Evolutionary conservation across 129 eudicot species (phyloP), one percentile per base, ranked within the genome.

Genomic region (Logfia minima): DNA sequence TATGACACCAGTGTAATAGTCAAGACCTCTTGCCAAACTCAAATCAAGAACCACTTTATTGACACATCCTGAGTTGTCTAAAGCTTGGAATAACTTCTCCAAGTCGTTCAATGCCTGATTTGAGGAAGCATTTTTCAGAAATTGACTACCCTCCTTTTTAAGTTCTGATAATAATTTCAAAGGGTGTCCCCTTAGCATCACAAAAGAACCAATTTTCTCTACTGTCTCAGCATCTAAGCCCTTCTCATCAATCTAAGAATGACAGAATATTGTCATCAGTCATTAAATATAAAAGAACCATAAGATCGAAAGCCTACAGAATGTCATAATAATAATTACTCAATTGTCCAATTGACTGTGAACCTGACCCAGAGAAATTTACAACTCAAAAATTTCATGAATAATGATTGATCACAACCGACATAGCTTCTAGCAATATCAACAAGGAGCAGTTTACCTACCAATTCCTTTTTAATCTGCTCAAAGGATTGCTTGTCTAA

Each of bases 1-100:
- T 83, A 94, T 89, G 76, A 94, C 99, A 34, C 99, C 99, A 13
- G 96, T 94, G 78, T 94, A 94, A 79, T 94, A 94, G 82, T 94
- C 99, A 35, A 94, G 89, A 11, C 99, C 99, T 88, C 99, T 89
- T 29, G 99, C 99, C 79, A 94, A 88, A 78, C 99, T 94, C 80
- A 94, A 72, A 84, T 95, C 97, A 63, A 94, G 75, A 63, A 89
- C 88, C 64, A 94, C 88, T 86, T 82, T 94, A 80, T 81, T 84
- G 3, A 89, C 76, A 52, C 97, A 87, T 70, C 81, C 86, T 32
- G 90, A 64, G 75, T 67, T 83, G 78, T 86, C 90, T 75, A 94
- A 74, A 23, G 93, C 90, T 72, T 91, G 81, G 77, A 93, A 93
- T 64, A 93, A 82, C 66, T 87, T 87, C 79, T 90, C 93, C 74